These are phyloP conservation scores for Penicillium samsonianum DNA, from an alignment of 495 filamentous ascomycete species.

Conservation along the genomic window DNA sequence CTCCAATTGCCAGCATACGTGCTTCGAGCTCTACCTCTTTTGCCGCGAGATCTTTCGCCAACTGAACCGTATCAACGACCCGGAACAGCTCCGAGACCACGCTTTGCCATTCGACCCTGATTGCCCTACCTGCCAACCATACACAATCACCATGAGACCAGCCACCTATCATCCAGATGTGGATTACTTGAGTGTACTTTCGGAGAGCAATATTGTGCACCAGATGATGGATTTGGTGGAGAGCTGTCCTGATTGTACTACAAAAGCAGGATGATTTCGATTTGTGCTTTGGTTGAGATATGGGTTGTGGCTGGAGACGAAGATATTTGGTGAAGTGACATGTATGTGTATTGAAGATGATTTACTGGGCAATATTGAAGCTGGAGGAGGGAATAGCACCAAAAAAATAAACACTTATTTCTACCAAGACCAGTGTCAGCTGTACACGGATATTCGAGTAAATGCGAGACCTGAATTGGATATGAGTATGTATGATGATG, in stretches of 20 bases:
- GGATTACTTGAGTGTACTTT: slow-evolving; percentile 14
- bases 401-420: background rate
- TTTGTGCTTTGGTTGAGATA: background rate
- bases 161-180: background rate
- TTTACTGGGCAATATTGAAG: background rate
- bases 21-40: slow-evolving; percentile 29
- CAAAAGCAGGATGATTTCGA: background rate
- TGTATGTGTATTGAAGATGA: background rate
- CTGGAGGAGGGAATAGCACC: background rate
- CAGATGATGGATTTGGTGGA: slow-evolving; percentile 8
- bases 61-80: slow-evolving; percentile 22
- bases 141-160: background rate
- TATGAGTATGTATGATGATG: background rate
- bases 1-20: slow-evolving; percentile 23
- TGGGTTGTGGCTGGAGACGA: background rate
- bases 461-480: background rate
- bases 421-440: background rate
- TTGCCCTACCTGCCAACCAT: slow-evolving; percentile 17
- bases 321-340: background rate
- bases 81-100: background rate
- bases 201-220: slow-evolving; percentile 59
- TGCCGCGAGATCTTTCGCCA: slow-evolving; percentile 21
- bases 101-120: slow-evolving; percentile 15
- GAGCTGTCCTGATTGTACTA: slow-evolving; percentile 9
- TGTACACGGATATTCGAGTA: background rate